A percentile compares a stretch with the other conserved stretches of the same genome.
Evolutionary conservation across 2,329 filamentous ascomycete species (phyloP).

Genomic region (Rhynchosporium secalis): DNA sequence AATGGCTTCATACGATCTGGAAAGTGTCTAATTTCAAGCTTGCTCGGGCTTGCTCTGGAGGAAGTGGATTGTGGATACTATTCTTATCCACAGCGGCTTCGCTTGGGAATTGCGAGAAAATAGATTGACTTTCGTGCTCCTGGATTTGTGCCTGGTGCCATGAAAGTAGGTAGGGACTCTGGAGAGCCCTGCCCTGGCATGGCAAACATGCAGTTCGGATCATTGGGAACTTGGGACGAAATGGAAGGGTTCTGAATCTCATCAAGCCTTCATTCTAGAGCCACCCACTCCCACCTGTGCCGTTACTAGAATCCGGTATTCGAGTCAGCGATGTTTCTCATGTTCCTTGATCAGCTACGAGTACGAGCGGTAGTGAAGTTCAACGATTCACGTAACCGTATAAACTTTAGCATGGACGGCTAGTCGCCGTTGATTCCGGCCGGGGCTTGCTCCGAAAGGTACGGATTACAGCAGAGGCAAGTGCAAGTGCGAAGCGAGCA

Average conservation of each 20-base stretch:
- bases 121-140: not conserved
- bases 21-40: not conserved
- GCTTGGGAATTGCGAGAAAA: slow-evolving; percentile 23
- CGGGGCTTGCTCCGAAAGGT: slow-evolving; percentile 6
- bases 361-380: not conserved
- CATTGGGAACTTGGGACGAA: slow-evolving; percentile 20
- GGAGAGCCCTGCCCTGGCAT: not conserved
- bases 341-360: not conserved
- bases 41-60: not conserved
- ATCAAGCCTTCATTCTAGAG: slow-evolving; percentile 5
- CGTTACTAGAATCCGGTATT: not conserved
- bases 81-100: slow-evolving; percentile 16
- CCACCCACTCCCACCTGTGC: slow-evolving; percentile 14
- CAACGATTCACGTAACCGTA: not conserved
- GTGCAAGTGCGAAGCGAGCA: not conserved
- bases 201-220: slow-evolving; percentile 9
- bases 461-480: slow-evolving; percentile 1
- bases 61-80: not conserved
- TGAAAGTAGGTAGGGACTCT: slow-evolving; percentile 2
- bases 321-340: not conserved
- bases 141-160: slow-evolving; percentile 1
- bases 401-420: slow-evolving; percentile 4
- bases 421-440: slow-evolving; percentile 2
- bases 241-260: slow-evolving; percentile 8
- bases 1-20: not conserved